phyloP scores from a whole-genome alignment of 805 yeast genomes.

The Komagataella pseudopastoris region DNA sequence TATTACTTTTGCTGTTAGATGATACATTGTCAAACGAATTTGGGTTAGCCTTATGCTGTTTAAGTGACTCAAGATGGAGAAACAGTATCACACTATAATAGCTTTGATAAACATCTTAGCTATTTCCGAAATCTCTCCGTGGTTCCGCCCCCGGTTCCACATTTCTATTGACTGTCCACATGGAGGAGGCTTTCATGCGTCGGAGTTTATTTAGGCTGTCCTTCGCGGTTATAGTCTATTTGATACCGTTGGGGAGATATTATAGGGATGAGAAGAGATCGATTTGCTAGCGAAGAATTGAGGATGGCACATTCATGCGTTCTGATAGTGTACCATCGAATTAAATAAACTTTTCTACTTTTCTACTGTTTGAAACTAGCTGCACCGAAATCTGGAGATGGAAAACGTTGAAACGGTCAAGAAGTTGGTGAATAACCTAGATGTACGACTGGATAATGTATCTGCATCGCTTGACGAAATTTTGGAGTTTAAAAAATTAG shows the following conservation, averaged over 20 bases:
- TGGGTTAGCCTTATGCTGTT: not conserved
- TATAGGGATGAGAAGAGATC: not conserved
- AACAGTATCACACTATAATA: too few relatives aligned
- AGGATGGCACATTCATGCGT: not conserved
- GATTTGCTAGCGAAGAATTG: not conserved
- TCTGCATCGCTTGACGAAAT: not conserved
- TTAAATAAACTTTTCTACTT: too few relatives aligned
- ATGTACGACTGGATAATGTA: slow-evolving; percentile 1
- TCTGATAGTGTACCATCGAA: not conserved
- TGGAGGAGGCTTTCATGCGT: not conserved
- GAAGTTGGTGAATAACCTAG: not conserved
- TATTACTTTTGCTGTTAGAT: not conserved
- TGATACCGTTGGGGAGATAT: not conserved
- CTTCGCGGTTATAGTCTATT: not conserved
- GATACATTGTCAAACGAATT: too few relatives aligned
- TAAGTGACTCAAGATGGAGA: not conserved
- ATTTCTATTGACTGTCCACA: not conserved
- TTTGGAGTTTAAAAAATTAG: not conserved
- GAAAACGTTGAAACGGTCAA: slow-evolving; percentile 1
- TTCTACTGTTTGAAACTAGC: not conserved
- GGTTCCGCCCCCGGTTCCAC: not conserved
- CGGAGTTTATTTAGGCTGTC: not conserved
- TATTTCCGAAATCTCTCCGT: not conserved
- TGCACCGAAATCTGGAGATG: not conserved
- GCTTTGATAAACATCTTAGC: not conserved